Base-by-base conservation (phyloP, 169 alveolate genomes). In the Perkinsus olseni region DNA sequence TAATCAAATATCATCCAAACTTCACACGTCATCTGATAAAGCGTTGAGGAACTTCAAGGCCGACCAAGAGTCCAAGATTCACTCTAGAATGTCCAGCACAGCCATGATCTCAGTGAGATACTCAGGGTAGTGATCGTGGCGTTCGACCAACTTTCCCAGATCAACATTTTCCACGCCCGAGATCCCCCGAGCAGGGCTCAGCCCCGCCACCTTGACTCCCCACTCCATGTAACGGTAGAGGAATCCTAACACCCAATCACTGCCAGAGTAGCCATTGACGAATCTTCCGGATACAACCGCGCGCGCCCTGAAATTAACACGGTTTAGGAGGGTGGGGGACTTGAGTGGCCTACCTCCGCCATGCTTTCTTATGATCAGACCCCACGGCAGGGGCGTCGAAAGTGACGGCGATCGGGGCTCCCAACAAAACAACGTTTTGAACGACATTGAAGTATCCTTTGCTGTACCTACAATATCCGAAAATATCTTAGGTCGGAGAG, bases 241-340 rank as follows among this genome's bases (percentile, higher is more conserved):
- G 93, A 97, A 98, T 4, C 98, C 98, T 51, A 98, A 96, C 39
- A 97, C 94, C 99, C 99, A 97, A 95, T 98, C 99, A 74, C 97
- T 94, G 48, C 96, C 93, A 39, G 97, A 95, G 92, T 97, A 98
- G 38, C 97, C 99, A 93, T 98, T 98, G 62, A 98, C 94, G 74
- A 98, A 93, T 21, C 99, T 94, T 39, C 98, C 98, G 0, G 99
- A 96, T 36, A 97, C 99, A 45, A 97, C 99, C 92, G 96, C 96
- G 31, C 98, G 93, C 38, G 98, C 97, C 93, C 97, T 96, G 92
- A 98, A 94, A 40, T 96, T 97, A 93, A 96, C 98, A 93, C 97
- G 98, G n/a, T n/a, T n/a, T 93, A 96, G 95, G 45, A 98, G 97
- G 92, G 95, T 93, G 95, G 96, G 95, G 91, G 96, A 95, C 91